phyloP scores from a whole-genome alignment of 2,329 filamentous ascomycete species.

The Periconia sp. region DNA sequence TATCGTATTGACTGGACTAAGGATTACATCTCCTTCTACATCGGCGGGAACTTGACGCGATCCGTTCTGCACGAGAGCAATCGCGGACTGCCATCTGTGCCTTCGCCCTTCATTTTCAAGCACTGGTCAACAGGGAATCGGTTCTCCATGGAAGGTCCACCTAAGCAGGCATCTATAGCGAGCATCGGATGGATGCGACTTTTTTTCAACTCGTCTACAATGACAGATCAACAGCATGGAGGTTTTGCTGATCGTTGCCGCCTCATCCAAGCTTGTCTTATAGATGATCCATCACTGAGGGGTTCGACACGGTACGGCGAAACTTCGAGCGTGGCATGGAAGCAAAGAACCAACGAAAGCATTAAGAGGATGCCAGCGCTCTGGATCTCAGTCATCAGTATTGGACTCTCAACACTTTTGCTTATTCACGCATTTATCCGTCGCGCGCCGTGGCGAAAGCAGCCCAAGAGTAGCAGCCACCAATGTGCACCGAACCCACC shows the following conservation, averaged over 20 bases:
- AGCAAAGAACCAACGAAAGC: constrained; percentile 29
- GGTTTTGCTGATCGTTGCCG: constrained; percentile 39
- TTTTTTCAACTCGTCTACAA: constrained; percentile 58
- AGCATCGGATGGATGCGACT: constrained; percentile 55
- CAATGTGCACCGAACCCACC: constrained; percentile 5
- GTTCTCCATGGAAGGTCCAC: constrained; percentile 54
- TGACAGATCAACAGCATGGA: constrained; percentile 34
- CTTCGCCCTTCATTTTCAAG: constrained; percentile 52
- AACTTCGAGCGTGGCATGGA: constrained; percentile 34
- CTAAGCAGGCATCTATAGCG: constrained; percentile 46
- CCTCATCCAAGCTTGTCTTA: constrained; percentile 40
- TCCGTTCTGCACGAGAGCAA: constrained; percentile 41
- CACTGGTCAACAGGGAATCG: constrained; percentile 57
- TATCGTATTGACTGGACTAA: constrained; percentile 56
- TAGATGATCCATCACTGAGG: constrained; percentile 42
- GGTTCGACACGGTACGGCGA: constrained; percentile 34
- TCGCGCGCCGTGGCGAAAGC: constrained; percentile 24
- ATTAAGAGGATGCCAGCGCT: constrained; percentile 38
- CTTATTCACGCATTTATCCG: constrained; percentile 38
- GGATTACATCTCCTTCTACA: constrained; percentile 51
- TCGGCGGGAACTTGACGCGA: constrained; percentile 46
- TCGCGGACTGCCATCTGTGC: constrained; percentile 46
- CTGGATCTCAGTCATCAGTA: constrained; percentile 39
- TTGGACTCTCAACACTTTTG: constrained; percentile 34
- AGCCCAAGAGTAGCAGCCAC: constrained; percentile 14